Evolutionary conservation across 2,329 filamentous ascomycete genomes (phyloP), one percentile per base, ranked within the genome.

Genomic region (Aspergillus pseudoviridinutans): DNA sequence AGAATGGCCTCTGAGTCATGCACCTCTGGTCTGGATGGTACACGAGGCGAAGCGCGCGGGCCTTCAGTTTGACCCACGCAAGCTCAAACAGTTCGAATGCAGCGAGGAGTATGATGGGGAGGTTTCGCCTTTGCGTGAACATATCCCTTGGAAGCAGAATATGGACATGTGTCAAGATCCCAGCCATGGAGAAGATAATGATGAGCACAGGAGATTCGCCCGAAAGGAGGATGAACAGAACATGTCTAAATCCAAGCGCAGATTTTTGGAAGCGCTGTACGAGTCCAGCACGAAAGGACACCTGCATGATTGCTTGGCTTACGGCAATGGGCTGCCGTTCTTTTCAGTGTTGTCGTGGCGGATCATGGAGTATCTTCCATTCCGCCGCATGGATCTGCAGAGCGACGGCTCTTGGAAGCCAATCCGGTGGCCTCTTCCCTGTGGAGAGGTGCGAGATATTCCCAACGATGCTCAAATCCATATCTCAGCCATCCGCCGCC

Each of bases 351-450:
- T 87, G 0, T 82, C 80, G 2, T 93, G 90, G 90, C 88, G 86
- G 38, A 70, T 90, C 24, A 90, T 93, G 89, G 90, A 93, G 67
- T 92, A 88, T 69, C 77, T 93, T 25, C 90, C 90, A 0, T 92
- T 93, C 74, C 82, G 88, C 1, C 81, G 90, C 25, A 92, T 94
- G 88, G 90, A 93, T 64, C 76, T 93, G 7, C 85, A 86, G 60
- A 58, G 78, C 0, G 87, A 92, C 60, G 89, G 89, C 0, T 85
- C 84, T 0, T 94, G 91, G 90, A 87, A 85, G 71, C 87, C 89
- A 0, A 93, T 94, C 63, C 80, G 86, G 8, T 93, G 90, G 88
- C 90, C 90, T 0, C 76, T 93, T 2, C 90, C 90, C 0, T 84
- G 86, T 29, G 91, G 90, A 9, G 90, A 93, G 73, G 85, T 88